A percentile compares a stretch with the other conserved stretches of the same genome.
phyloP scores from a whole-genome alignment of 257 asterid genomes.

The Prunella vulgaris region DNA sequence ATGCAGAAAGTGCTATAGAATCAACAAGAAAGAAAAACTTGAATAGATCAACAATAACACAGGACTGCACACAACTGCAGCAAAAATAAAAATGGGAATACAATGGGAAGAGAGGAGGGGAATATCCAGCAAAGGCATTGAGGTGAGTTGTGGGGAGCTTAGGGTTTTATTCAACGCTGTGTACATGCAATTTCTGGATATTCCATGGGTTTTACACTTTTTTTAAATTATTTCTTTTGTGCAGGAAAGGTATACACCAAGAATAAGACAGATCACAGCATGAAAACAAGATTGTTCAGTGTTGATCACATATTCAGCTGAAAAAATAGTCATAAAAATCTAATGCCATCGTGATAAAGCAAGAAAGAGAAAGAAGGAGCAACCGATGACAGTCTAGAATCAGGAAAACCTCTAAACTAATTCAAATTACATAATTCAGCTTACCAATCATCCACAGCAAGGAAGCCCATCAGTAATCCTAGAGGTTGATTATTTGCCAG shows the following conservation, averaged over 20 bases:
- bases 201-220: not conserved
- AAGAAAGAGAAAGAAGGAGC: not conserved
- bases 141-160: not conserved
- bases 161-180: not conserved
- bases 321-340: not conserved
- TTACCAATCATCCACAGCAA: conserved; percentile 96
- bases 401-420: not conserved
- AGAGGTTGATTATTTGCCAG: conserved; percentile 81
- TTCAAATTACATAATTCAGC: conserved; percentile 17
- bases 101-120: not conserved
- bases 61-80: not conserved
- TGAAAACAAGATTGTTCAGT: not conserved
- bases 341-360: conserved; percentile 6
- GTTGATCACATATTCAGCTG: not conserved
- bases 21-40: not conserved
- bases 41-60: not conserved
- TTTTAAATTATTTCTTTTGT: not conserved
- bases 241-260: not conserved
- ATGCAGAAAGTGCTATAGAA: not conserved
- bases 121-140: not conserved
- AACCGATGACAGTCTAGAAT: conserved; percentile 4
- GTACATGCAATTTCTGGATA: not conserved
- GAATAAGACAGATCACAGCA: not conserved
- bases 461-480: conserved; percentile 92
- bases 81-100: too few species aligned